Conservation (phyloP, 2,329 filamentous ascomycete genomes). For the Alternaria ethzedia region DNA sequence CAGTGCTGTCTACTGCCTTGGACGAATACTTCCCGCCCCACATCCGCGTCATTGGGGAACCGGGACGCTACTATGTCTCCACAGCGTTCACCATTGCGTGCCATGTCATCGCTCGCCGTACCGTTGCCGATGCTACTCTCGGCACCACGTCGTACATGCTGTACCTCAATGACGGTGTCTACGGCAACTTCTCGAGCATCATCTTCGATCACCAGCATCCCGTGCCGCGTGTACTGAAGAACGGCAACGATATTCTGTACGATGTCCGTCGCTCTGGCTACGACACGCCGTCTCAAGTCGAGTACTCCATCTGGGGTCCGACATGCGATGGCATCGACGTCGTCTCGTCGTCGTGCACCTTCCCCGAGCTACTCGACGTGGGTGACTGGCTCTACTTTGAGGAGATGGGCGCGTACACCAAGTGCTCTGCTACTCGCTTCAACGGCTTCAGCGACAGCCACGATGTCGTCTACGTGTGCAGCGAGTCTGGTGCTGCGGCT, state of each 20-base stretch:
- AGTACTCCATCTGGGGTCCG: conserved; percentile 98
- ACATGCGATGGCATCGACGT: conserved; percentile 98
- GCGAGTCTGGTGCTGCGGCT: conserved; percentile 84
- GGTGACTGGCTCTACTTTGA: conserved; percentile 99
- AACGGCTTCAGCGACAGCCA: conserved; percentile 95
- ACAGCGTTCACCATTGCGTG: conserved; percentile 93
- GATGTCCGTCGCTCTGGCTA: conserved; percentile 46
- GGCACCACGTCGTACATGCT: conserved; percentile 85
- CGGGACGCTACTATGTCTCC: conserved; percentile 94
- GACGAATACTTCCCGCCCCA: conserved; percentile 86
- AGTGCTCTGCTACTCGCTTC: conserved; percentile 96
- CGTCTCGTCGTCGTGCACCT: conserved; percentile 81
- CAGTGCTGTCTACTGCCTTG: conserved; percentile 77
- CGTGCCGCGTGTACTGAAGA: conserved; percentile 77
- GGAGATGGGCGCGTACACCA: conserved; percentile 98
- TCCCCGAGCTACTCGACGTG: conserved; percentile 79
- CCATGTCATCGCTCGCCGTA: conserved; percentile 94
- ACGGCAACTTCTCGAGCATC: conserved; percentile 98
- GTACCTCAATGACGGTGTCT: conserved; percentile 96
- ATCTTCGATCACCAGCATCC: conserved; percentile 99
- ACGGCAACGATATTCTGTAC: conserved; percentile 64
- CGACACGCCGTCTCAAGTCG: conserved; percentile 62
- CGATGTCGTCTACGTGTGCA: conserved; percentile 92
- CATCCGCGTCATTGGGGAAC: conserved; percentile 91
- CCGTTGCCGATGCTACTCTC: conserved; percentile 73